Base-by-base conservation (phyloP, 2,329 filamentous ascomycete species). In the Sphaceloma murrayae region DNA sequence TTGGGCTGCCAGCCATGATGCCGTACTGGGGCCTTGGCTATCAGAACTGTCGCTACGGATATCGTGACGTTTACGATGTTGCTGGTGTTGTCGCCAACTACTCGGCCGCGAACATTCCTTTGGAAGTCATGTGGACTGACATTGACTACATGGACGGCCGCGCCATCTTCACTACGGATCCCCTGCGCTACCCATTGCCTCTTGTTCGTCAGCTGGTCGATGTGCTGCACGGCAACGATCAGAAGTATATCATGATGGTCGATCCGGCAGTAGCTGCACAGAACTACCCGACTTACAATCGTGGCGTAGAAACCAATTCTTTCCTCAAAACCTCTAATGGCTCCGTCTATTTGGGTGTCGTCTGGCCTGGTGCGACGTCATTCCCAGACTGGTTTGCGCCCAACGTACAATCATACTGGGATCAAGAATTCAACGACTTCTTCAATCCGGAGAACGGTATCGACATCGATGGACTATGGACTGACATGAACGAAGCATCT, bases 81-180 rank as follows among this genome's bases (percentile, higher is more conserved):
- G 78, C 78, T 13, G 79, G 81, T 49, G 78, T 78, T 0, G 71
- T 83, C 0, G 72, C 73, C 45, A 84, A 82, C 58, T 83, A 83
- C 58, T 78, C 74, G 16, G 63, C 67, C 21, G 77, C 78, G 3
- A 65, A 63, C 1, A 84, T 85, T 47, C 80, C 80, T 0, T 63
- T 85, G 0, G 80, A 85, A 57, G 82, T 78, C 2, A 79, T 85
- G 60, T 85, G 80, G 80, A 81, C 75, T 11, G 80, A 84, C 51
- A 83, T 62, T 30, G 60, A 62, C 45, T 62, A 62, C 53, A 62
- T 62, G 59, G 51, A 62, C 42, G 51, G 56, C 8, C 67, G 77
- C 48, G 62, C 70, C 24, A 68, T 82, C 34, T 84, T 85, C 56
- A 78, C 77, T 0, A 63, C 78, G 0, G 81, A 85, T 49, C 73